Base-by-base conservation (phyloP, 2,329 filamentous ascomycete species). In the Cladosporium cucumerinum region DNA sequence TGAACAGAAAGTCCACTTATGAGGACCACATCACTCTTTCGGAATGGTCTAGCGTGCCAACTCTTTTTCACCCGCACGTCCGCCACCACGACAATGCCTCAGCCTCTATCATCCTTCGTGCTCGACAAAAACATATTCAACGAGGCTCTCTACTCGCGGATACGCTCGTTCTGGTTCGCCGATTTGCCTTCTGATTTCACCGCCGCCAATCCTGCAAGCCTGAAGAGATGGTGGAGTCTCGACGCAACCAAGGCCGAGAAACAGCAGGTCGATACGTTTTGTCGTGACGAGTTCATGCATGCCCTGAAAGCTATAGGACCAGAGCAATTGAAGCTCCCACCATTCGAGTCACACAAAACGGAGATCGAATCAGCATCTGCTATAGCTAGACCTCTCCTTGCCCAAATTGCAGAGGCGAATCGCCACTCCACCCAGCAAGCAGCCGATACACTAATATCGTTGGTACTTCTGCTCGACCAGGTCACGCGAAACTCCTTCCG, bases 401-500 rank as follows among this genome's bases (percentile, higher is more conserved):
- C 65, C 0, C 74, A 79, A 61, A 66, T 81, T 18, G 57, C 68
- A 18, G 25, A 66, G 1, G 72, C 71, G n/a, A 66, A 67, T 46
- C 61, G 67, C 10, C 68, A 74, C 25, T 70, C 70, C 14, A 67
- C 52, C 66, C 71, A 67, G 49, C 52, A 68, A 26, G 67, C 65
- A 34, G 72, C 68, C 1, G 75, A 76, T 57, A 77, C 75, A 4
- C 72, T 79, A 14, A 75, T 89, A 2, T 79, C 80, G 52, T 72
- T 89, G 0, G 70, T 86, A 5, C 69, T 89, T 2, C 78, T 89
- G 2, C 80, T 89, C 2, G 87, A 89, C 67, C 87, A 89, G 71
- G 79, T 89, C 49, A 80, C 87, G 0, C 82, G 87, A 2, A 89
- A 89, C 71, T 80, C 85, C 67, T 87, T 84, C 75, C 85, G 87